phyloP scores from a whole-genome alignment of 176 grass and related monocot species.

The Eremochloa ophiuroides region DNA sequence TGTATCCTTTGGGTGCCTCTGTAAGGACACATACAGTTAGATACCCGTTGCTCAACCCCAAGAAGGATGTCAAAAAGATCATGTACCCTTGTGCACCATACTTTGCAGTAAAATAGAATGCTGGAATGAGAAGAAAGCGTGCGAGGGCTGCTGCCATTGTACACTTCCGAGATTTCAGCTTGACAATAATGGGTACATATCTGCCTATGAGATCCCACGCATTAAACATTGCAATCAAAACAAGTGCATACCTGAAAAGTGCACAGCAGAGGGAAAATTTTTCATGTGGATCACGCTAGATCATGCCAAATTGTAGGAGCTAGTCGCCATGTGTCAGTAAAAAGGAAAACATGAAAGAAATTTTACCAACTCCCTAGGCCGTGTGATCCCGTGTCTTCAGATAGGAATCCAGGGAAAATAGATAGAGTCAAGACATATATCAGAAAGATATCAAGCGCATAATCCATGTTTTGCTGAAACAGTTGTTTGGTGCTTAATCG shows the following conservation, averaged over 20 bases:
- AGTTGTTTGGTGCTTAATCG: slow-evolving; percentile 35
- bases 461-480: slow-evolving; percentile 26
- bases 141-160: neutral
- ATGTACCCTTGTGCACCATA: slow-evolving; percentile 35
- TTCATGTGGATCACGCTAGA: neutral
- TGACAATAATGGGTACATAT: slow-evolving; percentile 26
- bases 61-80: slow-evolving; percentile 36
- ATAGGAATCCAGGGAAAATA: slow-evolving; percentile 46
- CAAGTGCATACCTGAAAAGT: neutral
- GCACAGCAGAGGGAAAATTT: neutral
- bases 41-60: slow-evolving; percentile 40
- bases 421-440: slow-evolving; percentile 43
- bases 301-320: neutral
- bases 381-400: slow-evolving; percentile 41
- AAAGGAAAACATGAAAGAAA: neutral
- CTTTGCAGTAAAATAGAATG: slow-evolving; percentile 42
- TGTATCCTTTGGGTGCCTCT: slow-evolving; percentile 36
- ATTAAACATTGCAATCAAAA: neutral
- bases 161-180: slow-evolving; percentile 27
- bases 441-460: slow-evolving; percentile 35
- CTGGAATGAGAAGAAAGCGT: slow-evolving; percentile 32
- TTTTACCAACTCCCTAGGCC: slow-evolving; percentile 36
- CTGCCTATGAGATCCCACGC: slow-evolving; percentile 46
- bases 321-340: neutral
- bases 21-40: slow-evolving; percentile 41